Evolutionary conservation across 2,329 filamentous ascomycete species (phyloP).

Genomic region (Byssoonygena ceratinophila): DNA sequence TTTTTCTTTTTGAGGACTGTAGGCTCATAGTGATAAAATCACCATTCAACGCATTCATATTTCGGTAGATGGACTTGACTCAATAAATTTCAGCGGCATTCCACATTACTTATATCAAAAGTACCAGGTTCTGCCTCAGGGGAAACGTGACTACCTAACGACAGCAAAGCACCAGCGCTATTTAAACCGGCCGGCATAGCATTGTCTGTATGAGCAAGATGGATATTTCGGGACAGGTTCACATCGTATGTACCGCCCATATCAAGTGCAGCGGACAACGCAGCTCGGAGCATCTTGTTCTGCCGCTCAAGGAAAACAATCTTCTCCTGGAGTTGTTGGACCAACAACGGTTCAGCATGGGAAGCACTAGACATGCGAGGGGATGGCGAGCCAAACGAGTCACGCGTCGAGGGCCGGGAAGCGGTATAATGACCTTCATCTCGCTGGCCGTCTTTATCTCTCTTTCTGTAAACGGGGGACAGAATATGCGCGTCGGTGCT

Average conservation of each 20-base stretch:
- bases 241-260: slow-evolving; percentile 23
- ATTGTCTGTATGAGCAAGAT: not conserved
- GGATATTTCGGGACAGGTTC: not conserved
- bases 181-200: not conserved
- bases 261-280: slow-evolving; percentile 33
- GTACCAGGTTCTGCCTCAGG: not conserved
- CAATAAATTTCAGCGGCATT: not conserved
- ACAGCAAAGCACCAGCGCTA: not conserved
- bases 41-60: too few relatives aligned
- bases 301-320: slow-evolving; percentile 34
- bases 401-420: slow-evolving; percentile 3
- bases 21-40: too few relatives aligned
- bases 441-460: not conserved
- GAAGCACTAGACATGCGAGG: not conserved
- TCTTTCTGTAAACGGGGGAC: not conserved
- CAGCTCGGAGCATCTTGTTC: slow-evolving; percentile 35
- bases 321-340: slow-evolving; percentile 29
- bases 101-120: not conserved
- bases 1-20: too few relatives aligned
- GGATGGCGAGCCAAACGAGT: not conserved
- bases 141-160: not conserved
- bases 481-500: not conserved
- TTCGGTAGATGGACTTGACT: too few relatives aligned
- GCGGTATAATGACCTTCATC: not conserved
- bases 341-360: not conserved